Conservation (phyloP, 1,284 basidiomycete species). For the Malassezia obtusa region DNA sequence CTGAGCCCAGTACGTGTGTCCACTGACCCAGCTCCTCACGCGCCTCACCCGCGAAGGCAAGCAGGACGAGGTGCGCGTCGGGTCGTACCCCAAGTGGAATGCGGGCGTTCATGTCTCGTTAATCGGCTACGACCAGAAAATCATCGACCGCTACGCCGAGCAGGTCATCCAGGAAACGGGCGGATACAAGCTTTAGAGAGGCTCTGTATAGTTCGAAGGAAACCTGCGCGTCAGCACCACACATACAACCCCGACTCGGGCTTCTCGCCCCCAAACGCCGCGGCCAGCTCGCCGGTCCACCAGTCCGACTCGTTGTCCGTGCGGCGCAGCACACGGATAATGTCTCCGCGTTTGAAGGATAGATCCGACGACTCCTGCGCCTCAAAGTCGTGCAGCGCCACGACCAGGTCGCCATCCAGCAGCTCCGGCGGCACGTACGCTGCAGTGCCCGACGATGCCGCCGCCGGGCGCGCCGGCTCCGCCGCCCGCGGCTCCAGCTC, state of each 20-base stretch:
- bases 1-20: constrained; percentile 49
- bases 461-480: not conserved
- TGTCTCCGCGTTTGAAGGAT: constrained; percentile 36
- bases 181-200: constrained; percentile 50
- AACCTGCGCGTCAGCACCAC: constrained; percentile 3
- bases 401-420: constrained; percentile 19
- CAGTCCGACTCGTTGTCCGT: constrained; percentile 36
- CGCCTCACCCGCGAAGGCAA: constrained; percentile 65
- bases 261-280: constrained; percentile 4
- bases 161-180: constrained; percentile 50
- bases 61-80: constrained; percentile 67
- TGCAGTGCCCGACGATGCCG: not conserved
- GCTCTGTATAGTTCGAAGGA: constrained; percentile 17
- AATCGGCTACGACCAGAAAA: constrained; percentile 57
- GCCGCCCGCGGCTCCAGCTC: not conserved
- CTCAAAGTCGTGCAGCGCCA: constrained; percentile 40
- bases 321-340: constrained; percentile 36
- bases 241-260: not conserved
- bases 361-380: constrained; percentile 36
- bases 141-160: constrained; percentile 5
- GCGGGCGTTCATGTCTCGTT: constrained; percentile 63
- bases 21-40: constrained; percentile 58
- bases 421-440: not conserved
- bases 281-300: constrained; percentile 34
- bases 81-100: constrained; percentile 58